These are phyloP conservation scores for Pseudogymnoascus sp. DNA, from an alignment of 2,329 filamentous ascomycete species.

Conservation along the genomic window DNA sequence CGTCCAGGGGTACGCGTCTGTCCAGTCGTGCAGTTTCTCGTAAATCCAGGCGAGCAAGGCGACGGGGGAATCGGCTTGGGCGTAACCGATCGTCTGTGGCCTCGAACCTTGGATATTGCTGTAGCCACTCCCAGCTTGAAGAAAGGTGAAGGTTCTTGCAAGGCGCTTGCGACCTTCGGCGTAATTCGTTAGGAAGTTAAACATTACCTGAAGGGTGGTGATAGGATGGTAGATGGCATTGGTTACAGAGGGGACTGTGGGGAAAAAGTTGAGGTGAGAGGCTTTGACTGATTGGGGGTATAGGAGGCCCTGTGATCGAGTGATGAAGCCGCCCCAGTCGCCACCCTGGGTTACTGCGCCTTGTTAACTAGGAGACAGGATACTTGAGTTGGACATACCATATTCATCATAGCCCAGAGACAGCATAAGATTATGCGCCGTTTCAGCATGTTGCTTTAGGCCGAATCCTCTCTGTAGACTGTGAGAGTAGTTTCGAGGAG, in stretches of 20 bases:
- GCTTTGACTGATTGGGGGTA: slow-evolving; percentile 51
- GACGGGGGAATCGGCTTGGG: slow-evolving; percentile 60
- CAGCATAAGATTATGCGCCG: slow-evolving; percentile 59
- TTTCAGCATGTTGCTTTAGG: slow-evolving; percentile 53
- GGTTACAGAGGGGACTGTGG: neutral
- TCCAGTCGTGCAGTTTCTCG: slow-evolving; percentile 73
- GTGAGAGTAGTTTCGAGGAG: neutral
- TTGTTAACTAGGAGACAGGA: slow-evolving; percentile 1
- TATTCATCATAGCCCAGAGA: slow-evolving; percentile 57
- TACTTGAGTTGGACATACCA: slow-evolving; percentile 10
- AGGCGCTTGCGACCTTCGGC: neutral
- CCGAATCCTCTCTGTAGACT: slow-evolving; percentile 45
- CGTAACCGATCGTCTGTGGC: slow-evolving; percentile 65
- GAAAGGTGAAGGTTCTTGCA: slow-evolving; percentile 21
- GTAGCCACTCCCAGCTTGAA: slow-evolving; percentile 33
- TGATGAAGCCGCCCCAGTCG: slow-evolving; percentile 63
- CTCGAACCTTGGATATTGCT: slow-evolving; percentile 47
- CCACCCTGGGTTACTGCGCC: slow-evolving; percentile 49
- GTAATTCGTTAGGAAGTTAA: neutral
- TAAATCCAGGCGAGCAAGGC: slow-evolving; percentile 70
- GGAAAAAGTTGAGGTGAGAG: slow-evolving; percentile 36
- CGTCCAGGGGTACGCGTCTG: slow-evolving; percentile 61
- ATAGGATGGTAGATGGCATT: slow-evolving; percentile 1
- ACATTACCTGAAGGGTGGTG: slow-evolving; percentile 1
- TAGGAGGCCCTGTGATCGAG: slow-evolving; percentile 48